phyloP scores from a whole-genome alignment of 305 asterid genomes.

The Fraxinus latifolia region DNA sequence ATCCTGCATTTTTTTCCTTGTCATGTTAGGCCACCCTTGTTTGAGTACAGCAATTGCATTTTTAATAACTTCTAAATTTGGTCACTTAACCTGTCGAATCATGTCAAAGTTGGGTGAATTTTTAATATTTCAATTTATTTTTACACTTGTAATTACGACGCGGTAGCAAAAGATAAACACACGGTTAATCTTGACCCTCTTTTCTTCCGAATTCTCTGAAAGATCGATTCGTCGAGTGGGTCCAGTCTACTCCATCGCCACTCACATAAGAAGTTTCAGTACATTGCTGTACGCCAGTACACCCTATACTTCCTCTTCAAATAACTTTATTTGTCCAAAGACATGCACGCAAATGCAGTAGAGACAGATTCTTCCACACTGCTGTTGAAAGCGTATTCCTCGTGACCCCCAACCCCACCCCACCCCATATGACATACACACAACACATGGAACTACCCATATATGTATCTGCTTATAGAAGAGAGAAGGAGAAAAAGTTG shows the following conservation, averaged over 20 bases:
- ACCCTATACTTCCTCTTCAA: not conserved
- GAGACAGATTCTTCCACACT: not conserved
- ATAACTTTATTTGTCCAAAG: conserved; percentile 12
- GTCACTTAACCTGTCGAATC: not conserved
- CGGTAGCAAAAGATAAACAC: not conserved
- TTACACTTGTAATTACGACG: not conserved
- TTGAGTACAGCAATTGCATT: no score
- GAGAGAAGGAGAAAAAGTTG: not conserved
- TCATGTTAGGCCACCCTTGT: no score
- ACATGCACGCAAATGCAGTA: conserved; percentile 3
- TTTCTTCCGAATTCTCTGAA: not conserved
- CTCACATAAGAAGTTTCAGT: conserved; percentile 3
- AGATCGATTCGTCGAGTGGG: no score
- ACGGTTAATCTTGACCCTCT: not conserved
- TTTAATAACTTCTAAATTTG: no score
- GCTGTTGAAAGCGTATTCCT: not conserved
- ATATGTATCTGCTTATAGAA: no score
- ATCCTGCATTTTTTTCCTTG: not conserved
- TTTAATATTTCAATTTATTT: not conserved
- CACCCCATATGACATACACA: not conserved
- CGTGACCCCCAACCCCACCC: not conserved
- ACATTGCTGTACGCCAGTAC: not conserved
- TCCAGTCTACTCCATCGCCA: not conserved
- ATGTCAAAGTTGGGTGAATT: not conserved
- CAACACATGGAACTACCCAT: not conserved